These are phyloP conservation scores for Aspergillus melleus DNA, from an alignment of 2,329 filamentous ascomycete genomes.

Conservation along the genomic window DNA sequence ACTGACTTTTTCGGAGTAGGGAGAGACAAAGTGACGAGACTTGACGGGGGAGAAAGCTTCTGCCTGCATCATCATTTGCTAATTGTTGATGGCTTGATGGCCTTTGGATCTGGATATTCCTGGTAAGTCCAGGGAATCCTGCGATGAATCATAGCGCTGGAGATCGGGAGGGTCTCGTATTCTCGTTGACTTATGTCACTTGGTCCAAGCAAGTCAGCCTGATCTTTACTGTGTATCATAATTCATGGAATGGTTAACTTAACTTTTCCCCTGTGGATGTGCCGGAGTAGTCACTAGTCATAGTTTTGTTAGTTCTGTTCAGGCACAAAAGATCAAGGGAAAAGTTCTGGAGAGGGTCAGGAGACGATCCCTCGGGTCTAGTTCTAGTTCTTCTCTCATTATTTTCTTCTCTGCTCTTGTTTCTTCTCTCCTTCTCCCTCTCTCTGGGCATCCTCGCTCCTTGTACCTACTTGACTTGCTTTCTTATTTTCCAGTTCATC, in stretches of 20 bases:
- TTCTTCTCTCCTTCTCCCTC: neutral
- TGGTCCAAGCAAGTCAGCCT: too few species aligned
- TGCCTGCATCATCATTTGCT: neutral
- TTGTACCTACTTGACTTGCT: neutral
- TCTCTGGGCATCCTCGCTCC: neutral
- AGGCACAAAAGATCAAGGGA: neutral
- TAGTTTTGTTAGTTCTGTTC: neutral
- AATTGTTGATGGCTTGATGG: neutral
- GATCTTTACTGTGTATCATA: too few species aligned
- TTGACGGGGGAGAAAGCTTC: neutral
- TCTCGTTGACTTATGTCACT: neutral
- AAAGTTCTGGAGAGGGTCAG: too few species aligned
- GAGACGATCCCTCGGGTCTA: slow-evolving; percentile 2
- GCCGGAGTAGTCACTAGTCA: too few species aligned
- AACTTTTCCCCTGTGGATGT: too few species aligned
- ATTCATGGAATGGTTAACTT: too few species aligned
- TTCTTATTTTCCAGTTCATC: neutral
- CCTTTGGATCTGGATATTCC: too few species aligned
- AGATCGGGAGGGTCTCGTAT: neutral
- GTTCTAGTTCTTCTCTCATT: neutral
- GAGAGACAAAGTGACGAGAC: neutral
- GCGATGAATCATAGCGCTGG: too few species aligned
- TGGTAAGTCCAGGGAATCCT: too few species aligned
- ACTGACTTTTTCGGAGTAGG: neutral
- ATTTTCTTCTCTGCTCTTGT: neutral